phyloP scores from a whole-genome alignment of 176 grass and related monocot species.

The Musa schizocarpa region DNA sequence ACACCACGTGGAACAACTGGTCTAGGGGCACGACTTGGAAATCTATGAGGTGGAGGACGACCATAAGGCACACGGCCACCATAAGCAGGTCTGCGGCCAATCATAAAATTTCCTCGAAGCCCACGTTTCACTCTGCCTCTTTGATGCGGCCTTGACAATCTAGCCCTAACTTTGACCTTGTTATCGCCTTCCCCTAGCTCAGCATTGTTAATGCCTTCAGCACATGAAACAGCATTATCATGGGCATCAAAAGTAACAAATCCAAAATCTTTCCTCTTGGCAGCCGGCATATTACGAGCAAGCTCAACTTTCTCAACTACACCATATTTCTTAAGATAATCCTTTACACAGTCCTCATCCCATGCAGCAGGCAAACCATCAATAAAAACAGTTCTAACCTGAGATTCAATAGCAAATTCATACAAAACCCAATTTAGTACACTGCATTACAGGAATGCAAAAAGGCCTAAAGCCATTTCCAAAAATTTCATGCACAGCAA shows the following conservation, averaged over 20 bases:
- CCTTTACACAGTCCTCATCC: conserved; percentile 82
- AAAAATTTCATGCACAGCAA: background rate
- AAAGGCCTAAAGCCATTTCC: background rate
- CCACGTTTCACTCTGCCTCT: conserved; percentile 65
- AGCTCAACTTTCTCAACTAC: conserved; percentile 82
- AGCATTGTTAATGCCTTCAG: conserved; percentile 17
- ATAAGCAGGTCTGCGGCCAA: conserved; percentile 41
- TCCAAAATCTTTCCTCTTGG: conserved; percentile 94
- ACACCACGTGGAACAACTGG: conserved; percentile 31
- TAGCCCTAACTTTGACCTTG: conserved; percentile 62
- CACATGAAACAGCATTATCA: conserved; percentile 82
- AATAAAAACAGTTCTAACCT: conserved; percentile 96
- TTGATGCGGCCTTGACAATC: conserved; percentile 71
- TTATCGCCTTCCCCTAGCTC: background rate
- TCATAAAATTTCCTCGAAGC: conserved; percentile 65
- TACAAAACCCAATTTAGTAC: conserved; percentile 18
- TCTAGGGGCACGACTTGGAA: conserved; percentile 30
- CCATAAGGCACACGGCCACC: conserved; percentile 40
- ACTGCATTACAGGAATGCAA: background rate
- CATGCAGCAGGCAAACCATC: conserved; percentile 68
- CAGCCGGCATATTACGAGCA: conserved; percentile 89
- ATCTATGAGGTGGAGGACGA: conserved; percentile 31
- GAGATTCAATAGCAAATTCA: conserved; percentile 10
- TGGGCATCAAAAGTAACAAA: conserved; percentile 93
- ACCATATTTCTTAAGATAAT: conserved; percentile 87